A percentile compares a stretch with the other conserved stretches of the same genome.
Evolutionary conservation across 306 rosid genomes (phyloP).

Genomic region (Hippophae tibetana): DNA sequence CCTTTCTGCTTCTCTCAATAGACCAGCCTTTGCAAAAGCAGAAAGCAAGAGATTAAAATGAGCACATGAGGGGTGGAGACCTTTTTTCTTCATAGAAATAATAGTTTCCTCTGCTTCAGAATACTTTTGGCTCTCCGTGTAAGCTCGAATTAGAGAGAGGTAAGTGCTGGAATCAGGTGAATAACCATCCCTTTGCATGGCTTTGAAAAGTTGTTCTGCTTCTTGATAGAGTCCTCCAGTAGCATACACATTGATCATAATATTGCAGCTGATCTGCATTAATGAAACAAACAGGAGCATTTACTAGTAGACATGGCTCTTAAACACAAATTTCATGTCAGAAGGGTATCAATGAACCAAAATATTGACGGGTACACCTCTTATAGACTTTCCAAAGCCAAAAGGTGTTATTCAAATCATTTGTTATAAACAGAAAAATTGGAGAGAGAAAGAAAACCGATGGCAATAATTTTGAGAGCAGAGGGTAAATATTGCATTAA

Average conservation of each 20-base stretch:
- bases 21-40: slow-evolving; percentile 52
- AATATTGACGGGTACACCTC: neutral
- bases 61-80: slow-evolving; percentile 55
- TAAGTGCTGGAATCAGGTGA: slow-evolving; percentile 64
- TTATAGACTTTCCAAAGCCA: neutral
- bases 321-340: neutral
- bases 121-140: slow-evolving; percentile 48
- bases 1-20: slow-evolving; percentile 60
- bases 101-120: slow-evolving; percentile 59
- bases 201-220: slow-evolving; percentile 51
- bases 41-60: slow-evolving; percentile 60
- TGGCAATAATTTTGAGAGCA: no score
- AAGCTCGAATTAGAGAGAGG: slow-evolving; percentile 65
- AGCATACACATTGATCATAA: slow-evolving; percentile 77
- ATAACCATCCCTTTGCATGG: slow-evolving; percentile 54
- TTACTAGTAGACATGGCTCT: slow-evolving; percentile 3
- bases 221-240: slow-evolving; percentile 53
- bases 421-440: no score
- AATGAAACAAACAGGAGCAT: slow-evolving; percentile 19
- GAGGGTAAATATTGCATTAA: no score
- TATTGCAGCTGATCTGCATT: slow-evolving; percentile 82
- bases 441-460: no score
- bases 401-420: neutral
- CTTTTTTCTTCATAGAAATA: slow-evolving; percentile 44
- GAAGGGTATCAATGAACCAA: slow-evolving; percentile 3